A percentile compares a stretch with the other conserved stretches of the same genome.
Conservation (phyloP, 345 rosid species). For the Gossypium stocksii region DNA sequence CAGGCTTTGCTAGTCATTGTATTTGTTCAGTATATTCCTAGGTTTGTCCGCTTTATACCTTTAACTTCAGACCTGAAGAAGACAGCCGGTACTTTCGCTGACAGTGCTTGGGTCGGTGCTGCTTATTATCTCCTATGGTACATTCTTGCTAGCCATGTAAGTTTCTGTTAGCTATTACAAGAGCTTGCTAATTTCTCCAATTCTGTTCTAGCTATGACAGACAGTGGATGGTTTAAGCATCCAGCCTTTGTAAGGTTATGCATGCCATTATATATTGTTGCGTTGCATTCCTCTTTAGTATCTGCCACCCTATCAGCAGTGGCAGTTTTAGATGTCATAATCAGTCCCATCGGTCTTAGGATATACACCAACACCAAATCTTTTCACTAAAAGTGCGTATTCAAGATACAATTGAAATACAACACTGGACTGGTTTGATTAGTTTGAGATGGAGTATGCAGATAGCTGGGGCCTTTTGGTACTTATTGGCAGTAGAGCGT, state of each 20-base stretch:
- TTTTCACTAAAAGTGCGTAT: neutral
- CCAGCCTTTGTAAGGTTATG: neutral
- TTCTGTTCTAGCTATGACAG: neutral
- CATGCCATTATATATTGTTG: neutral
- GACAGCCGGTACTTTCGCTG: conserved; percentile 79
- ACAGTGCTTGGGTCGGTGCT: conserved; percentile 78
- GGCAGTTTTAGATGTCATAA: conserved; percentile 1
- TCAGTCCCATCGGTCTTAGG: too few species aligned
- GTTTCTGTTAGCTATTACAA: conserved; percentile 18
- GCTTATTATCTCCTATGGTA: conserved; percentile 90
- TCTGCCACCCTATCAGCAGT: neutral
- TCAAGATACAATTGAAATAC: neutral
- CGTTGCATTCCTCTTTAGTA: neutral
- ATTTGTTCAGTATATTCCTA: conserved; percentile 69
- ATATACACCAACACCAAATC: neutral
- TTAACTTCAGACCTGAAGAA: conserved; percentile 77
- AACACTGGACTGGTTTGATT: neutral
- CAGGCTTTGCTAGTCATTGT: conserved; percentile 50
- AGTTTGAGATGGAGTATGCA: conserved; percentile 23
- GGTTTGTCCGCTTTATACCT: conserved; percentile 68
- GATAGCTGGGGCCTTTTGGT: conserved; percentile 86
- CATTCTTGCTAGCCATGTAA: conserved; percentile 83
- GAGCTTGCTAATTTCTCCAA: neutral
- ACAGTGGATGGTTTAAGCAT: neutral
- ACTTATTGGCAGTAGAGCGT: conserved; percentile 73